Percentiles rank a stretch among this genome's conserved stretches.
Evolutionary conservation across 148 eudicot species (phyloP).

Genomic region (Cornus controversa): DNA sequence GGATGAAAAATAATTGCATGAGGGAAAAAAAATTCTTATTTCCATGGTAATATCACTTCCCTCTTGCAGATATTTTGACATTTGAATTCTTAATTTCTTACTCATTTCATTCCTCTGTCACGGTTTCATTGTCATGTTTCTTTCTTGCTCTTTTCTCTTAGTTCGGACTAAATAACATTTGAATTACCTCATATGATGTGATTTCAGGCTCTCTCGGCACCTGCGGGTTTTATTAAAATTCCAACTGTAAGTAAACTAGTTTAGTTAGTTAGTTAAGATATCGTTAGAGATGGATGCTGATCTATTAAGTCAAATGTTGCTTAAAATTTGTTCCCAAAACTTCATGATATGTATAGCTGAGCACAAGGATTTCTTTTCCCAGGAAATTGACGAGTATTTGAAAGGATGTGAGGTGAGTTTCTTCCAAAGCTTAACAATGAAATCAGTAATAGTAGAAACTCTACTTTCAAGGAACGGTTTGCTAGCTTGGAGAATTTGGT

Average conservation of each 20-base stretch:
- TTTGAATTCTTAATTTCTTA: too few relatives aligned
- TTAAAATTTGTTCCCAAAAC: too few relatives aligned
- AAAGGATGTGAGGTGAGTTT: slow-evolving; percentile 43
- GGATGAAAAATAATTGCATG: not conserved
- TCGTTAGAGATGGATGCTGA: too few relatives aligned
- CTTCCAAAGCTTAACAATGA: slow-evolving; percentile 61
- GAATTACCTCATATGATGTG: not conserved
- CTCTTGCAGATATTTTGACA: not conserved
- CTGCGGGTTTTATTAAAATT: slow-evolving; percentile 40
- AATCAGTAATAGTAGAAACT: slow-evolving; percentile 21
- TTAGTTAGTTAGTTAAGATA: too few relatives aligned
- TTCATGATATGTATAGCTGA: too few relatives aligned
- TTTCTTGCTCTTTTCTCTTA: not conserved
- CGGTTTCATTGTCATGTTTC: too few relatives aligned
- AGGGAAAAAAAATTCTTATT: too few relatives aligned
- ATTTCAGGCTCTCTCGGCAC: slow-evolving; percentile 47
- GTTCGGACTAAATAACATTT: not conserved
- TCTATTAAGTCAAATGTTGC: too few relatives aligned
- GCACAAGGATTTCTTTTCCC: not conserved
- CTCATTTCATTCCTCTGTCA: not conserved
- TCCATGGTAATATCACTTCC: not conserved
- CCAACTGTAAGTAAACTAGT: slow-evolving; percentile 37
- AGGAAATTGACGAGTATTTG: slow-evolving; percentile 34
- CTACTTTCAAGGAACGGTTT: slow-evolving; percentile 51
- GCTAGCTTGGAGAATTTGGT: slow-evolving; percentile 48